phyloP scores from a whole-genome alignment of 73 alveolate species.

The Paraurostyla sp. region DNA sequence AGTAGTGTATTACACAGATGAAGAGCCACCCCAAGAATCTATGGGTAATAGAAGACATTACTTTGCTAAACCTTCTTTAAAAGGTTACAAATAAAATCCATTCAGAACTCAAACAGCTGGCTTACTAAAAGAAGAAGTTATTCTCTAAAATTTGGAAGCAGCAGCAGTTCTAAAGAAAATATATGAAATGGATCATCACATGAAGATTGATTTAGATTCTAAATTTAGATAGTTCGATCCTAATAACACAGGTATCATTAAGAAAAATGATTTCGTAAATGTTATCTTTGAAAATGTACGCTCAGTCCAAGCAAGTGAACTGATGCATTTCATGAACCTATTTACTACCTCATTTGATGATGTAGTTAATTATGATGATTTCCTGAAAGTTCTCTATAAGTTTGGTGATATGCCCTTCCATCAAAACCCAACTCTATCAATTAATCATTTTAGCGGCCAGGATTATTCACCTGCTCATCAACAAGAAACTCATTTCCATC shows the following conservation, averaged over 20 bases:
- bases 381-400: conserved; percentile 54
- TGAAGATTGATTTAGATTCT: conserved; percentile 43
- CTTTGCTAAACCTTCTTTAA: conserved; percentile 83
- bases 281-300: conserved; percentile 54
- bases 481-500: neutral
- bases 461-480: conserved; percentile 13
- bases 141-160: conserved; percentile 48
- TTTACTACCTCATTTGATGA: conserved; percentile 63
- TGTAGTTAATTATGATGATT: conserved; percentile 59
- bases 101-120: conserved; percentile 54
- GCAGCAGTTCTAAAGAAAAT: conserved; percentile 56
- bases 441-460: neutral
- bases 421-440: neutral
- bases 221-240: conserved; percentile 60
- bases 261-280: conserved; percentile 51
- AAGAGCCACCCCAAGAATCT: conserved; percentile 75
- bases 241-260: conserved; percentile 47
- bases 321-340: conserved; percentile 43
- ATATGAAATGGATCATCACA: conserved; percentile 21
- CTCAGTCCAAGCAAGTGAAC: conserved; percentile 28
- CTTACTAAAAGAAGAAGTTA: conserved; percentile 53
- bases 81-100: conserved; percentile 59
- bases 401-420: conserved; percentile 66
- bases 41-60: conserved; percentile 79
- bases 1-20: conserved; percentile 76